Evolutionary conservation across 495 filamentous ascomycete species (phyloP).

Genomic region (Aspergillus wentii): DNA sequence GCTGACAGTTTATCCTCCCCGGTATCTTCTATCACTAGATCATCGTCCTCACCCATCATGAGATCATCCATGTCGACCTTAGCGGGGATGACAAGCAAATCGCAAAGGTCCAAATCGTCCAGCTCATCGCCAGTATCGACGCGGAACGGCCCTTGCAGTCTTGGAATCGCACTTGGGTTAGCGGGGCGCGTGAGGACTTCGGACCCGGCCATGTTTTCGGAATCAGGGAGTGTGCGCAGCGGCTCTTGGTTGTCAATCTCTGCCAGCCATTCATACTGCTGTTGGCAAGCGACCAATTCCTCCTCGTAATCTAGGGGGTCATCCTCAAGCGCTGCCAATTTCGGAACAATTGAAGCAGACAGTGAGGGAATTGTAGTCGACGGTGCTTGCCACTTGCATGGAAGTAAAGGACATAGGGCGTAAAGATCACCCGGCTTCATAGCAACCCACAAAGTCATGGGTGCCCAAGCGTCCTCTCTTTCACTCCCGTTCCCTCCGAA

Average conservation of each 20-base stretch:
- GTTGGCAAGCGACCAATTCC: constrained; percentile 38
- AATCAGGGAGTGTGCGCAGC: constrained; percentile 16
- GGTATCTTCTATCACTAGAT: constrained; percentile 41
- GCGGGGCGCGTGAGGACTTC: constrained; percentile 69
- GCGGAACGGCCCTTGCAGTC: constrained; percentile 80
- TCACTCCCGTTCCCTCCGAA: constrained; percentile 64
- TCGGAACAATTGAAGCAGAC: constrained; percentile 66
- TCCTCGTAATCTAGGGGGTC: constrained; percentile 53
- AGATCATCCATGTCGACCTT: constrained; percentile 48
- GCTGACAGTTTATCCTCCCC: constrained; percentile 65
- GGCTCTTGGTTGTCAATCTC: constrained; percentile 79
- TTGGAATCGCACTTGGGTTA: constrained; percentile 67
- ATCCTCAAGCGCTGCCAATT: constrained; percentile 55
- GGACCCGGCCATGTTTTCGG: constrained; percentile 40
- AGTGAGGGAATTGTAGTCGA: constrained; percentile 70
- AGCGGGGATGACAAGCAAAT: constrained; percentile 53
- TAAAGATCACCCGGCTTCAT: constrained; percentile 88
- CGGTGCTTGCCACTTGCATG: constrained; percentile 75
- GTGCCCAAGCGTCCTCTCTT: constrained; percentile 73
- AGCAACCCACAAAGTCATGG: constrained; percentile 88
- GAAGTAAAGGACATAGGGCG: constrained; percentile 82
- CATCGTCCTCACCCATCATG: constrained; percentile 48
- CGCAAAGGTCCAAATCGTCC: constrained; percentile 64
- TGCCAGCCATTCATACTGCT: constrained; percentile 77
- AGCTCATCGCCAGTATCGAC: constrained; percentile 59